These are phyloP conservation scores for maize (Zea mays) DNA, from an alignment of 176 grass and related monocot species.

Conservation along the genomic window Zm-B73-REFERENCE-NAM-5.0 NC_050100.1:166678001-166678500, in stretches of 20 bases:
- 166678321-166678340: slow-evolving; percentile 59
- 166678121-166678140: slow-evolving; percentile 54
- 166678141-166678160: slow-evolving; percentile 46
- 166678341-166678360: slow-evolving; percentile 70
- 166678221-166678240: slow-evolving; percentile 66
- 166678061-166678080: slow-evolving; percentile 79
- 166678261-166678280: slow-evolving; percentile 23
- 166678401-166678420: slow-evolving; percentile 48
- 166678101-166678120: slow-evolving; percentile 37
- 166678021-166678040: slow-evolving; percentile 73
- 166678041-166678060: slow-evolving; percentile 74
- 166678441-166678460: slow-evolving; percentile 53
- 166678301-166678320: slow-evolving; percentile 63
- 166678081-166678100: slow-evolving; percentile 48
- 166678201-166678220: slow-evolving; percentile 62
- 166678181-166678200: slow-evolving; percentile 68
- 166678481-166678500: slow-evolving; percentile 46
- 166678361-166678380: slow-evolving; percentile 63
- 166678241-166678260: slow-evolving; percentile 56
- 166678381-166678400: slow-evolving; percentile 61
- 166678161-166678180: slow-evolving; percentile 11
- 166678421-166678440: slow-evolving; percentile 51
- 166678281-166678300: slow-evolving; percentile 48
- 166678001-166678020: slow-evolving; percentile 70
- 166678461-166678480: slow-evolving; percentile 28